phyloP scores from a whole-genome alignment of 805 yeast genomes.

The Pichia insulana region DNA sequence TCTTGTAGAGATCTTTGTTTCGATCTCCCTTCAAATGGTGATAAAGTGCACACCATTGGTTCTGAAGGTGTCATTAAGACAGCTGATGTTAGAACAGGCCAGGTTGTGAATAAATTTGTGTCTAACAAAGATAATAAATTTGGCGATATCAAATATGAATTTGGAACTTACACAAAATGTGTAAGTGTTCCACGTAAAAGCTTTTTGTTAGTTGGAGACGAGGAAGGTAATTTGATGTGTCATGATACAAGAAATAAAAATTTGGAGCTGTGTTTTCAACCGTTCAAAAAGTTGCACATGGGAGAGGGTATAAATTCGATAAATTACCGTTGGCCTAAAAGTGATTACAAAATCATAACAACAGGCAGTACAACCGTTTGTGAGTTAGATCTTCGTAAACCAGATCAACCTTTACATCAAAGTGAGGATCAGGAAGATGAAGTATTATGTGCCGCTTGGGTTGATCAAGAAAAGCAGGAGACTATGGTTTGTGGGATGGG shows the following conservation, averaged over 20 bases:
- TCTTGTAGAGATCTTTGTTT: slow-evolving; percentile 70
- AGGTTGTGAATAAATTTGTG: slow-evolving; percentile 49
- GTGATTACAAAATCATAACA: slow-evolving; percentile 71
- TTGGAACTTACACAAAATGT: slow-evolving; percentile 32
- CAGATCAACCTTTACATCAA: slow-evolving; percentile 42
- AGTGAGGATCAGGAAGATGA: slow-evolving; percentile 95
- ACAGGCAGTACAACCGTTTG: slow-evolving; percentile 77
- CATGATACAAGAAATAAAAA: slow-evolving; percentile 48
- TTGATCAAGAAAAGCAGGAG: slow-evolving; percentile 49
- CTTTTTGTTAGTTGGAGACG: slow-evolving; percentile 54
- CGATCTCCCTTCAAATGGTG: slow-evolving; percentile 45
- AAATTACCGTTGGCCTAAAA: slow-evolving; percentile 57
- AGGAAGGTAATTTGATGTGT: slow-evolving; percentile 58
- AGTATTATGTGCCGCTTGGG: slow-evolving; percentile 63
- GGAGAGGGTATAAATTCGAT: slow-evolving; percentile 74
- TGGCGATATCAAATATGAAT: neutral
- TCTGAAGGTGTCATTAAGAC: slow-evolving; percentile 72
- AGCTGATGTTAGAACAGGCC: slow-evolving; percentile 65
- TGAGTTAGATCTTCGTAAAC: slow-evolving; percentile 66
- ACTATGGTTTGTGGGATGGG: slow-evolving; percentile 72
- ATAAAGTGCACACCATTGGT: slow-evolving; percentile 60
- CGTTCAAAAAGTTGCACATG: slow-evolving; percentile 51
- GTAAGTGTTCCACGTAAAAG: slow-evolving; percentile 38
- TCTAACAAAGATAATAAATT: slow-evolving; percentile 15
- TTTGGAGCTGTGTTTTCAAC: slow-evolving; percentile 33